These are phyloP conservation scores for Penicillium antarcticum DNA, from an alignment of 495 filamentous ascomycete species.

Conservation along the genomic window DNA sequence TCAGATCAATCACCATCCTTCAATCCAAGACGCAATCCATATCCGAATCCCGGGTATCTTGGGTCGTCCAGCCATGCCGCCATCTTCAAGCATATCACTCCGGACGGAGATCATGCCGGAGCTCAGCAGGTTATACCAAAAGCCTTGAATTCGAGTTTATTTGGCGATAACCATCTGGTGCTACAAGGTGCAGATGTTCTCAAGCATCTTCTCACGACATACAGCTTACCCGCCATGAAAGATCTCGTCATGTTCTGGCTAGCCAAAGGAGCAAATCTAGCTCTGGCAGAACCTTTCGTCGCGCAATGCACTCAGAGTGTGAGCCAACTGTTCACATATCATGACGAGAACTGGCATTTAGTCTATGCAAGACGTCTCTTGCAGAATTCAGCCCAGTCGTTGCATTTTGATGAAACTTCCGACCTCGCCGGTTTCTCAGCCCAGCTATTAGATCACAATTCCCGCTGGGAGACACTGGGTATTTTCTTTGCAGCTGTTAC, in stretches of 20 bases:
- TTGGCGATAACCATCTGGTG: constrained; percentile 23
- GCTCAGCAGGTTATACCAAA: constrained; percentile 8
- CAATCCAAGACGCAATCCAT: constrained; percentile 27
- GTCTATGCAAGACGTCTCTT: constrained; percentile 30
- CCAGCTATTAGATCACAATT: constrained; percentile 32
- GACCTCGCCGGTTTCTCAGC: constrained; percentile 25
- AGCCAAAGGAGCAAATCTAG: constrained; percentile 32
- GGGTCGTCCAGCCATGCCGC: constrained; percentile 42
- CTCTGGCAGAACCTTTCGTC: constrained; percentile 32
- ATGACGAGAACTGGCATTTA: constrained; percentile 28
- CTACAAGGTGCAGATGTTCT: constrained; percentile 28
- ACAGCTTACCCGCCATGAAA: constrained; percentile 24
- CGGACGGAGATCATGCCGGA: constrained; percentile 15
- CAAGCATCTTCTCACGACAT: constrained; percentile 20
- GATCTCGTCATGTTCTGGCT: constrained; percentile 32
- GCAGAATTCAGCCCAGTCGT: constrained; percentile 30
- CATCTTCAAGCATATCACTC: constrained; percentile 39
- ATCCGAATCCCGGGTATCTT: constrained; percentile 43
- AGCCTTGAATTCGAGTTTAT: constrained; percentile 5
- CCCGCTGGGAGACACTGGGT: constrained; percentile 42
- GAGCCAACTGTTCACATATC: constrained; percentile 21
- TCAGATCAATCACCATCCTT: constrained; percentile 23
- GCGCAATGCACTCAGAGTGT: constrained; percentile 25
- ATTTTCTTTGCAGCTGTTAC: constrained; percentile 37
- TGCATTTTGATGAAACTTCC: constrained; percentile 20